phyloP scores from a whole-genome alignment of 306 rosid species.

The Ormosia semicastrata region DNA sequence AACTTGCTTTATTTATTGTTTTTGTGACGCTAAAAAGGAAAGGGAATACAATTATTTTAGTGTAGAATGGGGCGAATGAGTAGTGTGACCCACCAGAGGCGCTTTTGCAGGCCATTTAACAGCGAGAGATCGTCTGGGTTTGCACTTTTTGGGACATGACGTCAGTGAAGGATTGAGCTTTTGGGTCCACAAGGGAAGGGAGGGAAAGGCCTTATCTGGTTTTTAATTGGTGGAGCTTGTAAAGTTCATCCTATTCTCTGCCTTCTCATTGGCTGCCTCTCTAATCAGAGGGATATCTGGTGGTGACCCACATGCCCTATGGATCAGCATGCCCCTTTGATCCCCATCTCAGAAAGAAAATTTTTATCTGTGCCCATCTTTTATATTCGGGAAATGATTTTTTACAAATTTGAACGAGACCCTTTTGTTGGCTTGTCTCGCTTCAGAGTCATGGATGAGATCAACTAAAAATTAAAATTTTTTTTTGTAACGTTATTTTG shows the following conservation, averaged over 20 bases:
- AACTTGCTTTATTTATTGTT: not conserved
- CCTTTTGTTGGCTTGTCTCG: conserved; percentile 18
- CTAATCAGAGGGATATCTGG: conserved; percentile 53
- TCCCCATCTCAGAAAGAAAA: not conserved
- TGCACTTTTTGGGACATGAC: conserved; percentile 53
- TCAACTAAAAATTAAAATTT: too few species aligned
- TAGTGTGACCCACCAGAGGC: conserved; percentile 51
- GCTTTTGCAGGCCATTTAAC: conserved; percentile 59
- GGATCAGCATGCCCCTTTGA: conserved; percentile 36
- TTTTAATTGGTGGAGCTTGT: conserved; percentile 45
- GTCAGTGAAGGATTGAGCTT: conserved; percentile 31
- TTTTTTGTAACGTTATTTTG: too few species aligned
- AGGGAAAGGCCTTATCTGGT: conserved; percentile 62
- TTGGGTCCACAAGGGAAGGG: conserved; percentile 55
- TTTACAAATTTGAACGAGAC: conserved; percentile 33
- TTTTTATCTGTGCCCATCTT: not conserved
- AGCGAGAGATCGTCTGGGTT: not conserved
- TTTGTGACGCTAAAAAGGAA: not conserved
- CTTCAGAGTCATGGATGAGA: too few species aligned
- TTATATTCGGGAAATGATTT: too few species aligned
- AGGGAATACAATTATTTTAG: conserved; percentile 3
- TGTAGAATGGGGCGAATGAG: not conserved
- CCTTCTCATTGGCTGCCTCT: conserved; percentile 43
- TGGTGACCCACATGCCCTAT: conserved; percentile 12
- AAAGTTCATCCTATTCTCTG: conserved; percentile 49